These are phyloP conservation scores for Spergularia bocconei DNA, from an alignment of 148 eudicot species.

Conservation along the genomic window DNA sequence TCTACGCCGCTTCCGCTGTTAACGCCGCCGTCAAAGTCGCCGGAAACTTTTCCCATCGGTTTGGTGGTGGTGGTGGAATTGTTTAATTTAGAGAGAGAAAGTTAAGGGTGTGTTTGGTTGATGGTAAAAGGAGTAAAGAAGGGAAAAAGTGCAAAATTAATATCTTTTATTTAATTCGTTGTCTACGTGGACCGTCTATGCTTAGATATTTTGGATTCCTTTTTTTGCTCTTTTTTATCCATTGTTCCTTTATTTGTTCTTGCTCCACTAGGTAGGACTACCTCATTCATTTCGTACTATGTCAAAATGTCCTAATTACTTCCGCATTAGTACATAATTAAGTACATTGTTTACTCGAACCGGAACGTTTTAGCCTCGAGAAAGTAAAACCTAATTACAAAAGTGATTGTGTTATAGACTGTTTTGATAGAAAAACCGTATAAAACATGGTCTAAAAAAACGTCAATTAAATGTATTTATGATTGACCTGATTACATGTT, in stretches of 20 bases:
- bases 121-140: neutral
- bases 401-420: no score
- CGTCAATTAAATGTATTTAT: no score
- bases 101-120: constrained; percentile 15
- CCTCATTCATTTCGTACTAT: neutral
- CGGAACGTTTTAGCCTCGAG: no score
- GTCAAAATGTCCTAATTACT: neutral
- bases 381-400: no score
- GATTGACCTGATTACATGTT: no score
- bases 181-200: constrained; percentile 21
- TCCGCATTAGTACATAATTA: no score
- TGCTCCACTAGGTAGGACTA: neutral
- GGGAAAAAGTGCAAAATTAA: constrained; percentile 8
- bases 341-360: no score
- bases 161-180: neutral
- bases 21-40: neutral
- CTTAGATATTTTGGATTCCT: constrained; percentile 20
- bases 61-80: neutral
- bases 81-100: constrained; percentile 19
- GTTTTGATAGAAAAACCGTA: no score
- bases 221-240: neutral
- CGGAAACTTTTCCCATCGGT: neutral
- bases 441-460: no score
- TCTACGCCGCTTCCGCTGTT: constrained; percentile 11
- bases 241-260: neutral